Conservation (phyloP, 2,329 filamentous ascomycete species). For the Cladophialophora psammophila region DNA sequence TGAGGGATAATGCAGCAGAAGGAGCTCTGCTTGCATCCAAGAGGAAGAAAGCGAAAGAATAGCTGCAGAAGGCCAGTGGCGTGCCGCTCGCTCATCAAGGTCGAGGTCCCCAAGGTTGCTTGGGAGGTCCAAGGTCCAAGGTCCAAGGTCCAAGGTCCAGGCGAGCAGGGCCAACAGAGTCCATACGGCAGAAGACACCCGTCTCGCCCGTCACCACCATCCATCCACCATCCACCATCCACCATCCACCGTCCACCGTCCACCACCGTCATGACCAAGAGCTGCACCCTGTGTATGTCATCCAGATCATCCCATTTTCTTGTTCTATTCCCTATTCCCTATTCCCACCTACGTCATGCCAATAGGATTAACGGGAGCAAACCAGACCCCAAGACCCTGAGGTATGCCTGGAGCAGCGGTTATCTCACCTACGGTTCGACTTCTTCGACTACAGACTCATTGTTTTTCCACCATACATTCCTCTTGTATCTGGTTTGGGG, state of each 20-base stretch:
- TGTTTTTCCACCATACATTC: neutral
- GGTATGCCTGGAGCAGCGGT: neutral
- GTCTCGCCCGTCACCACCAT: neutral
- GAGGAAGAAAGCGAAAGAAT: slow-evolving; percentile 14
- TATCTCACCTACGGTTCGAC: neutral
- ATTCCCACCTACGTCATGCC: slow-evolving; percentile 34
- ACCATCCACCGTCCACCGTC: neutral
- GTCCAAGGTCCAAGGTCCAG: neutral
- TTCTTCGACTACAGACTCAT: neutral
- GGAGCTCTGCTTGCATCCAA: slow-evolving; percentile 10
- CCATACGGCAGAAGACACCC: neutral
- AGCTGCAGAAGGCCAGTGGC: slow-evolving; percentile 24
- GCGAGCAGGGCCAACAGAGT: neutral
- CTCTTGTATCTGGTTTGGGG: slow-evolving; percentile 10
- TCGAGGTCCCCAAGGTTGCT: slow-evolving; percentile 9
- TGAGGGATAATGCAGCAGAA: neutral
- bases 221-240: neutral
- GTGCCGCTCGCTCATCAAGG: slow-evolving; percentile 26
- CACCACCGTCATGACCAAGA: slow-evolving; percentile 30
- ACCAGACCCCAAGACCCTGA: neutral
- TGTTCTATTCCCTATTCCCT: neutral
- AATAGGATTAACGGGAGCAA: slow-evolving; percentile 5
- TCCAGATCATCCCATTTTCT: slow-evolving; percentile 1
- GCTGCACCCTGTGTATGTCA: slow-evolving; percentile 34
- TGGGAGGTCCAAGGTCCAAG: slow-evolving; percentile 3